These are phyloP conservation scores for Talaromyces sp. DNA, from an alignment of 2,329 filamentous ascomycete genomes.

Conservation along the genomic window DNA sequence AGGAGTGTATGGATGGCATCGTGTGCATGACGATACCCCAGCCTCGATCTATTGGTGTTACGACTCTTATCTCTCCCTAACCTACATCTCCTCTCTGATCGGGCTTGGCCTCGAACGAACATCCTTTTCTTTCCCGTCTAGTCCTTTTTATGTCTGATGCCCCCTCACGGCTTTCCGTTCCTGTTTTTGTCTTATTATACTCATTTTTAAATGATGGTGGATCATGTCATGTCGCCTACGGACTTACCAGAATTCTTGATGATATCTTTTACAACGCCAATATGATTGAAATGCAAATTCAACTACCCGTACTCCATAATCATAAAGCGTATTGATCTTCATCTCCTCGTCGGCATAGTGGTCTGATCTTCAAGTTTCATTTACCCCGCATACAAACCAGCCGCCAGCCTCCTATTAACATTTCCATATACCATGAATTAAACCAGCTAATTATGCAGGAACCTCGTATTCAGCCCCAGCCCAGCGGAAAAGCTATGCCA, in stretches of 20 bases:
- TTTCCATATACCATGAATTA: too few species aligned
- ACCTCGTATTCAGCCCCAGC: neutral
- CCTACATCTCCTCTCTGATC: conserved; percentile 2
- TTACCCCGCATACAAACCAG: conserved; percentile 26
- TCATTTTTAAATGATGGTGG: conserved; percentile 17
- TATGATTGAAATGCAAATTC: conserved; percentile 25
- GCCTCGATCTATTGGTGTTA: conserved; percentile 23
- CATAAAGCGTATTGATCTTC: conserved; percentile 24
- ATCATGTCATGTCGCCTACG: conserved; percentile 16
- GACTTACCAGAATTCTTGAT: conserved; percentile 13
- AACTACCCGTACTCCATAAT: too few species aligned
- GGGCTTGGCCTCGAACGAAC: neutral
- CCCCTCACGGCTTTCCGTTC: conserved; percentile 9
- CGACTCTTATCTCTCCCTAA: too few species aligned
- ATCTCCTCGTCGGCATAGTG: conserved; percentile 12
- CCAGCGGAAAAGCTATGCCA: too few species aligned
- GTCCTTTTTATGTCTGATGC: neutral
- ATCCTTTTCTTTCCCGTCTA: neutral
- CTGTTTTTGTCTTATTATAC: conserved; percentile 29
- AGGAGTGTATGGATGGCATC: conserved; percentile 32
- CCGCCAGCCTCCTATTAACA: too few species aligned
- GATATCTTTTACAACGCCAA: conserved; percentile 13
- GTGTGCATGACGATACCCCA: conserved; percentile 40
- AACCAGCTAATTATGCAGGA: too few species aligned
- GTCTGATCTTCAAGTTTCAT: conserved; percentile 10